Conservation (phyloP, 2,329 filamentous ascomycete species). For the Neofusicoccum ribis region DNA sequence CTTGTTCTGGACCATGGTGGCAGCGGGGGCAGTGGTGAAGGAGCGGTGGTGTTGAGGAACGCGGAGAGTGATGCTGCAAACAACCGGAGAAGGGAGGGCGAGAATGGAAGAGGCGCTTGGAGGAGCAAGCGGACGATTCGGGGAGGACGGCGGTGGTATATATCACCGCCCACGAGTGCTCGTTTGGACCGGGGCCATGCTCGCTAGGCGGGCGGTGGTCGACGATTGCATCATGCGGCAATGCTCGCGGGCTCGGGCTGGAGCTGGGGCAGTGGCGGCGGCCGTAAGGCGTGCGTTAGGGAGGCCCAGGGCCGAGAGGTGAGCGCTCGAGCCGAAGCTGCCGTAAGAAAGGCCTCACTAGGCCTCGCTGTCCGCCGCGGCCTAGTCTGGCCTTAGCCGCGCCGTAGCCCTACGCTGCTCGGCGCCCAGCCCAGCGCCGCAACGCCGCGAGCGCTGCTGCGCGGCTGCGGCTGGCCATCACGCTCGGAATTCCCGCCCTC, state of each 20-base stretch:
- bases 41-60: not conserved
- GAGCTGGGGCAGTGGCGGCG: not conserved
- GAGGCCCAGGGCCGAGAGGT: not conserved
- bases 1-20: conserved; percentile 66
- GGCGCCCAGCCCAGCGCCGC: not conserved
- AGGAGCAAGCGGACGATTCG: too few relatives aligned
- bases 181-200: not conserved
- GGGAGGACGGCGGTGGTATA: not conserved
- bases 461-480: too few relatives aligned
- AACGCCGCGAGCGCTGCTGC: too few relatives aligned
- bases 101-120: not conserved
- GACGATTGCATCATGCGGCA: conserved; percentile 8
- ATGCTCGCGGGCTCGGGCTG: not conserved
- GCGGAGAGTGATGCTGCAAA: not conserved
- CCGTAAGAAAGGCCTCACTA: not conserved
- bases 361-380: too few relatives aligned
- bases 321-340: not conserved
- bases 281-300: conserved; percentile 1
- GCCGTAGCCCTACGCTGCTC: not conserved
- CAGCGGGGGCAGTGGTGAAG: not conserved
- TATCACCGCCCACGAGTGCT: not conserved
- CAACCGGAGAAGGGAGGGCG: not conserved
- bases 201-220: not conserved
- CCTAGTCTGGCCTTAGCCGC: too few relatives aligned
- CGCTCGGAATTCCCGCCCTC: not conserved